These are phyloP conservation scores for Populus trichocarpa DNA, from an alignment of 441 rosid species.

Conservation along the genomic window DNA sequence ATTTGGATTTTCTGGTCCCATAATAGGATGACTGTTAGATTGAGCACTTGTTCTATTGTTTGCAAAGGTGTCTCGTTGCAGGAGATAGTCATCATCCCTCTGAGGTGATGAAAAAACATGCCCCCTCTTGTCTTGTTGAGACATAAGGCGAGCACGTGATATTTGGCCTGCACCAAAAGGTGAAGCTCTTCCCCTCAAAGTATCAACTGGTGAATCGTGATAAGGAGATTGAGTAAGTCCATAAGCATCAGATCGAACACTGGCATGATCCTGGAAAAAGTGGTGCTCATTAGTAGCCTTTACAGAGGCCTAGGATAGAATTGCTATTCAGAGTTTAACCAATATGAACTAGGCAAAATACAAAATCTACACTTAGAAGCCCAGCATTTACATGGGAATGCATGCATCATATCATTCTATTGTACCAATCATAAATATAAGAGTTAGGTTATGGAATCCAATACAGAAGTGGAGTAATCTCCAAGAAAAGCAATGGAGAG, in stretches of 20 bases:
- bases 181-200: conserved; percentile 48
- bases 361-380: background rate
- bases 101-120: conserved; percentile 48
- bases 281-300: conserved; percentile 71
- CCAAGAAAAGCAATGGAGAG: background rate
- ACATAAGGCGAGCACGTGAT: conserved; percentile 49
- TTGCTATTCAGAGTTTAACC: conserved; percentile 6
- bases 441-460: background rate
- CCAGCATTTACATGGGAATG: background rate
- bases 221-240: conserved; percentile 57
- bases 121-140: conserved; percentile 65
- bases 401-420: background rate
- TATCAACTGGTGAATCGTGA: conserved; percentile 51
- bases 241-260: conserved; percentile 48
- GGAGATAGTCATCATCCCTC: conserved; percentile 45
- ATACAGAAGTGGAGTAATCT: background rate
- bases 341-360: conserved; percentile 2
- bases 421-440: background rate
- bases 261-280: conserved; percentile 65
- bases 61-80: conserved; percentile 47
- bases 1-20: conserved; percentile 56
- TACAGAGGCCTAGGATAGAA: conserved; percentile 42
- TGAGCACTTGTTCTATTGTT: conserved; percentile 39
- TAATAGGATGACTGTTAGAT: conserved; percentile 32
- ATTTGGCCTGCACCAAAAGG: conserved; percentile 50